Percentiles rank a stretch among this genome's conserved stretches.
Conservation (phyloP, 257 asterid species). For the Jaltomata sinuosa region DNA sequence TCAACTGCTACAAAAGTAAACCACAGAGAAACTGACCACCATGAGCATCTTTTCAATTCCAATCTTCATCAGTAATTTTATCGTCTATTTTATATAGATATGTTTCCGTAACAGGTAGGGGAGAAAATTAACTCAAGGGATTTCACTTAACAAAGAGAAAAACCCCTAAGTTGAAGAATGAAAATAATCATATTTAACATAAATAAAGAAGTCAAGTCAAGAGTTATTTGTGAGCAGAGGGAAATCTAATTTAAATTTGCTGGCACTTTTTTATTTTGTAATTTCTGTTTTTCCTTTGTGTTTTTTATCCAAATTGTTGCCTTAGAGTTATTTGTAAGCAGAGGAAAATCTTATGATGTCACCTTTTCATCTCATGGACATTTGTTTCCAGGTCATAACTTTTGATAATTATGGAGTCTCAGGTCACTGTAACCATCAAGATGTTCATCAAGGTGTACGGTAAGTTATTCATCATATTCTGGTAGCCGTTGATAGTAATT, state of each 20-base stretch:
- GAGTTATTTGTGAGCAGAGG: neutral
- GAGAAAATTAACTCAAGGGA: neutral
- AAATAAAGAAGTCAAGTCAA: neutral
- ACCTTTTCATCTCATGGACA: neutral
- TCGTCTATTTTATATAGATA: neutral
- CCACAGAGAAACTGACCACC: neutral
- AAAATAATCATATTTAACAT: neutral
- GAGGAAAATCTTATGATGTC: neutral
- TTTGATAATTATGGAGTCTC: constrained; percentile 82
- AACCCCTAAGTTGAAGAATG: neutral
- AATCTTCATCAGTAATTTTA: neutral
- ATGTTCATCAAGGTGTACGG: constrained; percentile 67
- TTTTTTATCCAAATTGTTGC: neutral
- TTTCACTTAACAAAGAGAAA: neutral
- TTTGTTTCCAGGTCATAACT: constrained; percentile 48
- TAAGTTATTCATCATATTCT: constrained; percentile 12
- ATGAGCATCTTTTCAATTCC: neutral
- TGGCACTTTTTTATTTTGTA: neutral
- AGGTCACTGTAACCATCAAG: constrained; percentile 79
- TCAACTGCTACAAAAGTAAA: neutral
- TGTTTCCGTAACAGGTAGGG: neutral
- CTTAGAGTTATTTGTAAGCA: neutral
- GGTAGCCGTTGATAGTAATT: neutral
- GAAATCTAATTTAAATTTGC: neutral
- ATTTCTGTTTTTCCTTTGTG: neutral